Evolutionary conservation across 169 alveolate species (phyloP).

Genomic region (Besnoitia besnoiti): DNA sequence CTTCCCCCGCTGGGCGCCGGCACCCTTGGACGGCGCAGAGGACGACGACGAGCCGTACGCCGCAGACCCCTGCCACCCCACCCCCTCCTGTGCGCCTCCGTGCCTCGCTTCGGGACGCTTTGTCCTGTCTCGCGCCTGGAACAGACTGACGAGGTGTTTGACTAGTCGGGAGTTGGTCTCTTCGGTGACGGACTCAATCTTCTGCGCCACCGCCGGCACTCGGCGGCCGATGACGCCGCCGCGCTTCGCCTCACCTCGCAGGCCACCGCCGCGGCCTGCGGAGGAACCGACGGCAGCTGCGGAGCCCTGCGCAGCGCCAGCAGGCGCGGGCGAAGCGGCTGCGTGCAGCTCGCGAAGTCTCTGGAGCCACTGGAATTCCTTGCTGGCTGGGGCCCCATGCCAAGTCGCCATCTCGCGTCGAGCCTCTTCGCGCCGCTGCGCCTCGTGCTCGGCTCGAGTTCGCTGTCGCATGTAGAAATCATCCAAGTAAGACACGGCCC

Average conservation of each 20-base stretch:
- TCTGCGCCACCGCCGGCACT: too few relatives aligned
- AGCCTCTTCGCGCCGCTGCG: background rate
- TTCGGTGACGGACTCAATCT: background rate
- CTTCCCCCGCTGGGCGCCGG: background rate
- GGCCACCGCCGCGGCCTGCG: background rate
- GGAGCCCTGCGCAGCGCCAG: background rate
- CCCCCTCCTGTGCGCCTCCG: background rate
- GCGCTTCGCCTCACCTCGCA: too few relatives aligned
- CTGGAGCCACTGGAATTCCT: constrained; percentile 8
- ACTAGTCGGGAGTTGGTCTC: background rate
- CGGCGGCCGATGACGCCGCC: too few relatives aligned
- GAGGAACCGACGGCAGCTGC: background rate
- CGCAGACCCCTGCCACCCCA: background rate
- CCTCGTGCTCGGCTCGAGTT: background rate
- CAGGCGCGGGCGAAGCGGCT: background rate
- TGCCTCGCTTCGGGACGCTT: background rate
- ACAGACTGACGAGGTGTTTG: background rate
- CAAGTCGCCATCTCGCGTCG: constrained; percentile 2
- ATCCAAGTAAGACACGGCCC: background rate
- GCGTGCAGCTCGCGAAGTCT: background rate
- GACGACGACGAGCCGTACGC: background rate
- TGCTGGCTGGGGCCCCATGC: background rate
- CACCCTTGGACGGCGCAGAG: too few relatives aligned
- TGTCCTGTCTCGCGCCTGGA: background rate
- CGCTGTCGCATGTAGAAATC: background rate